Conservation (phyloP, 2,329 filamentous ascomycete genomes). For the Talaromyces marneffei region DNA sequence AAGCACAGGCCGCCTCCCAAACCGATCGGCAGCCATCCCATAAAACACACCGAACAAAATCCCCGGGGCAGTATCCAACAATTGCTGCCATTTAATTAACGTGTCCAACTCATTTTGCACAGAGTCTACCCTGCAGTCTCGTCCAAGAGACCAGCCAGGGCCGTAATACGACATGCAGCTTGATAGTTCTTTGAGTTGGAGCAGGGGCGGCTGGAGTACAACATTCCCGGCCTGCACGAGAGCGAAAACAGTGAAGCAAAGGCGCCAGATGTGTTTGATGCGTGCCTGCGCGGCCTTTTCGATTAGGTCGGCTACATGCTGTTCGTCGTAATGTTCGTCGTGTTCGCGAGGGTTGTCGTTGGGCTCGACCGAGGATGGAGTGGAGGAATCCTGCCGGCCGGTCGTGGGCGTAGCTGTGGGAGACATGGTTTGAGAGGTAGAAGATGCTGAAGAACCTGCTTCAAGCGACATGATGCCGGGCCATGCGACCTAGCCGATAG, state of each 20-base stretch:
- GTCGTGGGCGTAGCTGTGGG: background rate
- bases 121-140: constrained; percentile 13
- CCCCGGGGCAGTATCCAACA: constrained; percentile 13
- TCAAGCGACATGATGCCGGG: constrained; percentile 10
- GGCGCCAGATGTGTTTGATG: constrained; percentile 9
- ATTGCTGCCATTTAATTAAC: constrained; percentile 12
- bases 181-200: constrained; percentile 12
- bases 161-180: constrained; percentile 13
- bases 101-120: constrained; percentile 13
- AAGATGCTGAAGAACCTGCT: constrained; percentile 7
- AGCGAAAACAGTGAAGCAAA: constrained; percentile 13
- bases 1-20: constrained; percentile 10
- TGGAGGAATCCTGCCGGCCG: background rate
- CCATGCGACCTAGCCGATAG: background rate
- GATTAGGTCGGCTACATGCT: background rate
- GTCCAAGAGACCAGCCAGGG: constrained; percentile 11
- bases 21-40: constrained; percentile 14
- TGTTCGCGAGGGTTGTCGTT: background rate
- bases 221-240: constrained; percentile 13
- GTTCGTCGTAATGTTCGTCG: background rate
- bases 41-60: constrained; percentile 15
- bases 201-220: constrained; percentile 11
- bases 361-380: background rate
- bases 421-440: background rate
- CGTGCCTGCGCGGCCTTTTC: constrained; percentile 6